Base-by-base conservation (phyloP, 805 yeast species). In the Lipomyces yamadae region DNA sequence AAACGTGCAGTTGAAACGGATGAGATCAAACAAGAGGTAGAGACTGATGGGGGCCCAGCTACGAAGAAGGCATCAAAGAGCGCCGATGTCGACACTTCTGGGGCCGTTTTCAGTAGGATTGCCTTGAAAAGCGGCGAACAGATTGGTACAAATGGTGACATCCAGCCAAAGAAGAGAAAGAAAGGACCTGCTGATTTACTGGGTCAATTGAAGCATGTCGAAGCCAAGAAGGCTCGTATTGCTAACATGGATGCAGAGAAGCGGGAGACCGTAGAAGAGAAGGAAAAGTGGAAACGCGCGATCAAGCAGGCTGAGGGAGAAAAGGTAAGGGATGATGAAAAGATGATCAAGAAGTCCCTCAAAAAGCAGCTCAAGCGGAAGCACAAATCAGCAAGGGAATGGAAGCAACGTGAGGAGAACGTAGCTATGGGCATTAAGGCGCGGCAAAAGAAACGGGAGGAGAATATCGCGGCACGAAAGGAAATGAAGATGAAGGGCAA, bases 181-280 rank as follows among this genome's bases (percentile, higher is more conserved):
- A 91, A 90, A 77, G 97, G 97, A 0, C 97, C 98, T 1, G 86
- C 89, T 68, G 99, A 95, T 79, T 78, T 90, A 63, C 88, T 88
- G 70, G 95, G 92, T 0, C 98, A 95, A 78, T 82, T 95, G 72
- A 83, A 82, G 72, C 85, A 88, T 69, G 79, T 92, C 33, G 96
- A 94, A 75, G 84, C 84, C 66, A 90, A 90, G 77, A 90, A 89
- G 75, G 82, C 83, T 30, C 89, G 86, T 74, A 72, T 91, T 30
- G 84, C 84, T 13, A 74, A 79, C 48, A 78, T 92, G 75, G 88
- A 88, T 67, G 91, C 86, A 56, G 85, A 87, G 56, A 88, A 87
- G 65, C 82, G 82, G 64, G 76, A 78, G 35, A 83, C 85, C 68
- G 78, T 83, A 18, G 84, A 84, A 65, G 92, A 90, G 68, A 91